Evolutionary conservation across 805 yeast species (phyloP).

Genomic region (Candida taoyuanica): DNA sequence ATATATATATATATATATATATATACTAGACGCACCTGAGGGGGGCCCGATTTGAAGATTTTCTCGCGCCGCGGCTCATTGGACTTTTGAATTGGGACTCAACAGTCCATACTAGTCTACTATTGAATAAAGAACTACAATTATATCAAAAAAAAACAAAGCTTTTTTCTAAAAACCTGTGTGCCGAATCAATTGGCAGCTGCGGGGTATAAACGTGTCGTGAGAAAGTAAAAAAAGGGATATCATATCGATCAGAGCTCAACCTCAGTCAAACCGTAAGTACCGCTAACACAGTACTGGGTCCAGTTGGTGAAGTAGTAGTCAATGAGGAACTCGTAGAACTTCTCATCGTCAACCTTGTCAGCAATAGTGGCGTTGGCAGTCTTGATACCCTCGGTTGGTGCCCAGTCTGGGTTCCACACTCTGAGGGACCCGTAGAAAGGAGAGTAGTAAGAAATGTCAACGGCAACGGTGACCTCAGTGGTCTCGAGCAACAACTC

Average conservation of each 20-base stretch:
- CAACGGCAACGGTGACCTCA: constrained; percentile 33
- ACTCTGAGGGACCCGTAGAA: constrained; percentile 38
- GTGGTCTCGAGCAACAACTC: constrained; percentile 30
- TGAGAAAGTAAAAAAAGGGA: not conserved
- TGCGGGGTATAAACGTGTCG: too few species aligned
- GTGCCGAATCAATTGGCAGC: not conserved
- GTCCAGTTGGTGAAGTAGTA: constrained; percentile 35
- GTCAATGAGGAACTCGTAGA: constrained; percentile 31
- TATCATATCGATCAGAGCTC: constrained; percentile 1
- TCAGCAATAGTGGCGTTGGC: constrained; percentile 36
- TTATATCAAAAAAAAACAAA: too few species aligned
- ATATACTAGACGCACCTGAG: too few species aligned
- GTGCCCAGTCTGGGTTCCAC: constrained; percentile 36
- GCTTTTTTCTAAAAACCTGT: not conserved
- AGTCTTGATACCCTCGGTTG: constrained; percentile 28
- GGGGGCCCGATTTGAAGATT: not conserved
- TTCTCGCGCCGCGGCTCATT: not conserved
- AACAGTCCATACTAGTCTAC: too few species aligned
- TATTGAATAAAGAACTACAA: too few species aligned
- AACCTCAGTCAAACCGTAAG: constrained; percentile 8
- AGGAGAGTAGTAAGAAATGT: constrained; percentile 38
- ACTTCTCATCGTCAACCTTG: constrained; percentile 28
- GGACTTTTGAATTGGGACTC: too few species aligned
- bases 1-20: too few species aligned
- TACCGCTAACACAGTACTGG: constrained; percentile 29